phyloP scores from a whole-genome alignment of 768 basidiomycete genomes.

The Cystobasidium ongulense region DNA sequence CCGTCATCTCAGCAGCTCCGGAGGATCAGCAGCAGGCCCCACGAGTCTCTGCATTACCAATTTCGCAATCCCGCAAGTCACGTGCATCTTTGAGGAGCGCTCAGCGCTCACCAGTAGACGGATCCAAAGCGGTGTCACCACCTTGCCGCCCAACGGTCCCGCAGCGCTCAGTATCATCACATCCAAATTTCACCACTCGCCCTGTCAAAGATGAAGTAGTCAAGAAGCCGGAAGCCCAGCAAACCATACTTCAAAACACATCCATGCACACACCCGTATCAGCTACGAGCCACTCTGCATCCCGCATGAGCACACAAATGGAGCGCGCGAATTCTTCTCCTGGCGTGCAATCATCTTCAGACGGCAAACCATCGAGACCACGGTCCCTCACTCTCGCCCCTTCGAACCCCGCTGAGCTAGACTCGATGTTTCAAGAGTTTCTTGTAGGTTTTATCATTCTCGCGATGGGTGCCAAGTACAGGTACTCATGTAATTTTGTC shows the following conservation, averaged over 20 bases:
- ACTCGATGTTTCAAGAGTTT: slow-evolving; percentile 19
- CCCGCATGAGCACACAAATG: background rate
- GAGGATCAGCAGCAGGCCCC: background rate
- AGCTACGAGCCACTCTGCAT: background rate
- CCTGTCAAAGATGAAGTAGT: background rate
- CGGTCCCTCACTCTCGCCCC: slow-evolving; percentile 7
- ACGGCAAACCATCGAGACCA: background rate
- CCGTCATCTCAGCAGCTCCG: background rate
- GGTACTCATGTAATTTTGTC: background rate
- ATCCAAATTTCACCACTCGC: background rate
- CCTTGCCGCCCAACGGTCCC: background rate
- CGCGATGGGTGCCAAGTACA: too few relatives aligned
- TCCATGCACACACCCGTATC: background rate
- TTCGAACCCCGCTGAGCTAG: background rate
- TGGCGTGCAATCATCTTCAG: background rate
- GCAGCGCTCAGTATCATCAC: background rate
- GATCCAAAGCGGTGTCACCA: background rate
- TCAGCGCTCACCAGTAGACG: background rate
- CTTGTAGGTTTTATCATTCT: slow-evolving; percentile 21
- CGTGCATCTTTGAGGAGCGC: background rate
- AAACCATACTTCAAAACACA: background rate
- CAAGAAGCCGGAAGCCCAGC: background rate
- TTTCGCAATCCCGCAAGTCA: background rate
- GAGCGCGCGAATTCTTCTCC: background rate
- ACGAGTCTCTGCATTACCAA: background rate